Evolutionary conservation across 257 asterid species (phyloP), one percentile per base, ranked within the genome.

Genomic region (Nicotiana sylvestris): DNA sequence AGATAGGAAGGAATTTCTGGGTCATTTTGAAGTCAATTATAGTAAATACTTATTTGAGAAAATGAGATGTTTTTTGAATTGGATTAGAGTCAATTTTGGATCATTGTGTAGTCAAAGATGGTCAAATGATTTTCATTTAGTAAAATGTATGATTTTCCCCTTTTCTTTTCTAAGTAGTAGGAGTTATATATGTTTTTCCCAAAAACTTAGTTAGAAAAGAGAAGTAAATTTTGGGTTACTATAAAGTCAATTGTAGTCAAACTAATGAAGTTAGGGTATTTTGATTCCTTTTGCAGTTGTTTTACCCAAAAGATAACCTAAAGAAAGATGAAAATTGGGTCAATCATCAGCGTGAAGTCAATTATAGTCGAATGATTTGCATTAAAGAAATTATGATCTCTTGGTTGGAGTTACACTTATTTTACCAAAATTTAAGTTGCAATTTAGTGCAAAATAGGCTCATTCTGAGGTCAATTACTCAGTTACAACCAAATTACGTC

Each of bases 391-490:
- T 74, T 49, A 74, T 49, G 79, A 74, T 27, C 39, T 49, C 53
- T 57, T 74, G 62, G 29, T 15, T 74, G 80, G 43, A 74, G 39
- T 49, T 74, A 49, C 27, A 27, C 80, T 21, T 49, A 60, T 74
- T 49, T 74, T 49, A 49, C 61, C 62, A 74, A 49, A 49, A 49
- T 49, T 29, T 30, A 29, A 29, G 68, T 25, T 62, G 5, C 1
- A 62, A 46, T 21, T 39, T 70, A 21, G 37, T 72, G 60, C 78
- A 70, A 70, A 10, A 21, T 43, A 11, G 30, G 25, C 33, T 43
- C 69, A 18, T 39, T 58, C 57, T 35, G 82, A 58, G 35, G 89
- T 89, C 89, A 83, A 87, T 85, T 81, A 66, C 85, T 89, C 89
- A 83, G 86, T 85, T 81, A 66, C 85, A 85, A 90, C 91, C 91